Base-by-base conservation (phyloP, 2,329 filamentous ascomycete species). In the Teratosphaeria epicoccoides region DNA sequence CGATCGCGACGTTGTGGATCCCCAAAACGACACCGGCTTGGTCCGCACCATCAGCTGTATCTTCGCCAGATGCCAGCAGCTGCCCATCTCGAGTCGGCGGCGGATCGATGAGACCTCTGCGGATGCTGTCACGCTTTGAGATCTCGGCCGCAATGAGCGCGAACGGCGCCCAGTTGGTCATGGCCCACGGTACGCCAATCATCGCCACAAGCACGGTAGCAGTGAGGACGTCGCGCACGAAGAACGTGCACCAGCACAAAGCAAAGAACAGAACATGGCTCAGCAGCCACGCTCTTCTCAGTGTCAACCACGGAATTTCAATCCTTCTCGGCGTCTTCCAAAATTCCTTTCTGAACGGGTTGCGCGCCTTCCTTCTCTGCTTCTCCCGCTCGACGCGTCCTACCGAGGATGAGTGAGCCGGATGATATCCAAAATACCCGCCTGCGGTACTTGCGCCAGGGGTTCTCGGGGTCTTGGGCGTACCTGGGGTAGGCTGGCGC, bases 141-240 rank as follows among this genome's bases (percentile, higher is more conserved):
- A 97, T 90, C 68, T 97, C 91, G 4, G 88, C 88, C 45, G 88
- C 89, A 66, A 97, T 96, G 61, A 97, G 86, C 37, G 91, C 90
- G 73, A 91, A 97, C 0, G 91, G 91, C 0, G 90, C 91, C 91
- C 91, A 97, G 24, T 94, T 80, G 1, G 89, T 89, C 62, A 96
- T 74, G 47, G 90, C 89, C 91, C 91, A 97, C 1, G 88, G 89
- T 53, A 97, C 82, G 28, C 91, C 91, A 46, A 95, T 83, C 23
- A 93, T 72, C 1, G 83, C 87, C 51, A 95, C 84, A 28, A 95
- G 77, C 1, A 81, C 76, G 0, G 87, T 95, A 1, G 87, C 91
- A 9, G 77, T 80, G 52, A 79, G 73, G 6, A 88, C 83, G 2
- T 80, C 82, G 40, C 75, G 78, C 37, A 95, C 87, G 54, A 95